Percentiles rank a stretch among this genome's conserved stretches.
These are phyloP conservation scores for Mycena leptocephala DNA, from an alignment of 768 basidiomycete genomes.

Conservation along the genomic window DNA sequence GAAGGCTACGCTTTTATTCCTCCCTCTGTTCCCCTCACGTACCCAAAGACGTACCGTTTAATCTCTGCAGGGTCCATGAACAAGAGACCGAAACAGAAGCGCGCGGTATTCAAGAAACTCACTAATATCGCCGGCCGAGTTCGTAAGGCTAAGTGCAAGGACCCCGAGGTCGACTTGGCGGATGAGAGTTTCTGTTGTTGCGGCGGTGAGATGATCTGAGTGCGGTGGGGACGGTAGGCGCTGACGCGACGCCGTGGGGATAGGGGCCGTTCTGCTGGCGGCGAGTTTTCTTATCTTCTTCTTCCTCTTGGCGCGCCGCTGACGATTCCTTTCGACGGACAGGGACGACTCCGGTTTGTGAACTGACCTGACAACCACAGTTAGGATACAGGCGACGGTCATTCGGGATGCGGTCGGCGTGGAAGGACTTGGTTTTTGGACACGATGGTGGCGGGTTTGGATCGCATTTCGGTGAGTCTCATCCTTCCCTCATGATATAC, in stretches of 20 bases:
- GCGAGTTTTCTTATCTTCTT: too few relatives aligned
- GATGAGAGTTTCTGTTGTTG: too few relatives aligned
- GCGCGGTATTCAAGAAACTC: neutral
- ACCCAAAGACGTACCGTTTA: conserved; percentile 2
- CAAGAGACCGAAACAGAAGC: neutral
- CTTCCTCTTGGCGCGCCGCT: too few relatives aligned
- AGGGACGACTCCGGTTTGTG: too few relatives aligned
- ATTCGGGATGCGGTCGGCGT: neutral
- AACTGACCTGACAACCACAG: neutral
- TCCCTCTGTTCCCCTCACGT: neutral
- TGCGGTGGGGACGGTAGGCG: too few relatives aligned
- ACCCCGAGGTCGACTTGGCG: neutral
- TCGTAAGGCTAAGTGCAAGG: neutral
- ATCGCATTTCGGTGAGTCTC: neutral
- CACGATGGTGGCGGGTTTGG: neutral
- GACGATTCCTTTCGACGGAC: too few relatives aligned
- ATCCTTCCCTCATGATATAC: neutral
- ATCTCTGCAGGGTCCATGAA: conserved; percentile 16
- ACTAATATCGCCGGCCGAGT: neutral
- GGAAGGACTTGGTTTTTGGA: too few relatives aligned
- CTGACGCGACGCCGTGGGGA: too few relatives aligned
- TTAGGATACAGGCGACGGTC: conserved; percentile 2
- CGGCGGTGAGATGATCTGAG: too few relatives aligned
- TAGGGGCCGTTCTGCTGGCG: too few relatives aligned
- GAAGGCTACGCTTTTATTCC: conserved; percentile 20